These are phyloP conservation scores for Venturia pyrina DNA, from an alignment of 2,329 filamentous ascomycete genomes.

Conservation along the genomic window DNA sequence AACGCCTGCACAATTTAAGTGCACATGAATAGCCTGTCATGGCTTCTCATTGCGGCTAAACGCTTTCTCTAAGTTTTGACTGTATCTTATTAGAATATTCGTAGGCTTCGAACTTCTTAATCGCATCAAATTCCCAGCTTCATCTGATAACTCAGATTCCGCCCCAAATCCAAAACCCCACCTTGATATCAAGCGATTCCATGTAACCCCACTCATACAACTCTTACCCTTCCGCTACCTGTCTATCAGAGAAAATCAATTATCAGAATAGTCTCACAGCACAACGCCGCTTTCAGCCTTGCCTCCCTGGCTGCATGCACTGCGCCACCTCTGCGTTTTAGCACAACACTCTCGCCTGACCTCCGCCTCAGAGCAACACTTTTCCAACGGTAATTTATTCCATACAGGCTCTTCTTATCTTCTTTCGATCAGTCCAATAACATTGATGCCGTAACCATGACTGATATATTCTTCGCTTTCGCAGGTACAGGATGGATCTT, in stretches of 20 bases:
- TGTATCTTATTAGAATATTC: too few relatives aligned
- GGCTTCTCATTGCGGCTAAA: too few relatives aligned
- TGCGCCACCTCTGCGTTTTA: not conserved
- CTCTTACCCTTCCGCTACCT: not conserved
- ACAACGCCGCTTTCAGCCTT: constrained; percentile 1
- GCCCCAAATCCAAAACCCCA: not conserved
- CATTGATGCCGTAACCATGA: not conserved
- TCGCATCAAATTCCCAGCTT: too few relatives aligned
- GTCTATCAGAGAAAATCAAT: too few relatives aligned
- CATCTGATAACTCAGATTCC: not conserved
- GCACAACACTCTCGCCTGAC: not conserved
- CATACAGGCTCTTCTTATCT: not conserved
- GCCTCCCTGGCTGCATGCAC: not conserved
- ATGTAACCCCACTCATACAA: not conserved
- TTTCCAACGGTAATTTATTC: not conserved
- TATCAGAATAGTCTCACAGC: not conserved
- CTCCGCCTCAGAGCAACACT: not conserved
- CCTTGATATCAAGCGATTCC: not conserved
- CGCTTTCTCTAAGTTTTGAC: too few relatives aligned
- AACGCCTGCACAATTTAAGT: too few relatives aligned
- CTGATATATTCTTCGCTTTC: not conserved
- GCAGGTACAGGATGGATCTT: not conserved
- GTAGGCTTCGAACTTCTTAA: too few relatives aligned
- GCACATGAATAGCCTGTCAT: too few relatives aligned
- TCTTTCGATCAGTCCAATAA: not conserved